Evolutionary conservation across 2,329 filamentous ascomycete species (phyloP), one percentile per base, ranked within the genome.

Genomic region (Trichoderma asperellum): DNA sequence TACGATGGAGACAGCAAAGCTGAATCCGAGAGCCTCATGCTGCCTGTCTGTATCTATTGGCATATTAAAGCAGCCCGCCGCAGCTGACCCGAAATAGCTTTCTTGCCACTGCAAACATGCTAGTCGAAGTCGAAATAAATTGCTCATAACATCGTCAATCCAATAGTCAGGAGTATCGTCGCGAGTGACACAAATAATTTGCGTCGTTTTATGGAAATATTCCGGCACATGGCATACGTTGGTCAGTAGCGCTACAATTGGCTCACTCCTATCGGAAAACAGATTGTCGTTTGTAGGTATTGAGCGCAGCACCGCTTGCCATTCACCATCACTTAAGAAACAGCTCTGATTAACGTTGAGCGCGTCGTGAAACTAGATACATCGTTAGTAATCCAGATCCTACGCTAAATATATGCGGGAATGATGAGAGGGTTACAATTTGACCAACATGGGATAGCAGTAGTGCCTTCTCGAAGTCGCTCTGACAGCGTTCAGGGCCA

Each of bases 361-460:
- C 5, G 66, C 55, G 7, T 62, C 55, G 49, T 68, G 66, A 16
- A 68, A 68, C 66, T 68, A 29, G n/a, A 14, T 2, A 2, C 12
- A 18, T 12, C 2, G n/a, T 68, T 37, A 62, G 58, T 27, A 35
- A 27, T 56, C 29, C 29, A 12, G 32, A 34, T 57, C 27, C 35
- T 57, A n/a, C 1, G 32, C 32, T 8, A 21, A 18, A 18, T 59
- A 32, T 18, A 11, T 34, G n/a, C 34, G 8, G 8, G 37, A 7
- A 35, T n/a, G 21, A n/a, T 29, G 16, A n/a, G 52, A 21, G 24
- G 47, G n/a, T 59, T 68, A 68, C 66, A 7, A 68, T 68, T 47
- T 68, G 66, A n/a, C 66, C 66, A 24, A 68, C 43, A 7, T 68
- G 66, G 14, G 66, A 68, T 37, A 62, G 47, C 18, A 68, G 18